Evolutionary conservation across 176 grass and related monocot genomes (phyloP), one percentile per base, ranked within the genome.

Genomic region (Bolboschoenus planiculmis): DNA sequence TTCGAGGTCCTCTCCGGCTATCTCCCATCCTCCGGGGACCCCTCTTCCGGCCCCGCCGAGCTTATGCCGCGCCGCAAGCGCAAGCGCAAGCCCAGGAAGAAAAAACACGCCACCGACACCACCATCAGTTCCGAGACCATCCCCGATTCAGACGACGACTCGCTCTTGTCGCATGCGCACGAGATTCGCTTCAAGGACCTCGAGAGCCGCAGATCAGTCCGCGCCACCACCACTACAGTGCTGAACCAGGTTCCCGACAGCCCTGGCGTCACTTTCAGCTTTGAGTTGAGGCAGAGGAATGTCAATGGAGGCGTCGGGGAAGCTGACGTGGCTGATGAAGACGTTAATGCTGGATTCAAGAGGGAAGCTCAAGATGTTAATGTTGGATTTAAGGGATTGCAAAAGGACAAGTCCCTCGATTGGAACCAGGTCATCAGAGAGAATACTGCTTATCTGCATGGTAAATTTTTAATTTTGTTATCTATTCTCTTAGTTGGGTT

Each of bases 211-310:
- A 64, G 80, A 66, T 63, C 83, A 8, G 82, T 91, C 79, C 87
- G 84, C 51, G 85, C 85, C 85, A 80, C 55, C 67, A 85, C 86
- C 37, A 63, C 80, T 7, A 82, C 57, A 46, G 76, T 81, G 50
- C 53, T 85, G 35, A 76, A 85, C 46, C 44, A 66, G 79, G 91
- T 86, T 27, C 36, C 37, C 2, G 89, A 93, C 72, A 84, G 86
- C 55, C 88, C 90, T 15, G 65, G 83, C 42, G 87, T 87, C 82
- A 91, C 79, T 54, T 90, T 95, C 46, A 80, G 91, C 24, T 87
- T 83, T 82, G 93, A 99, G 86, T 18, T 99, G 86, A 88, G 93
- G 76, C 91, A 99, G 85, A 91, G 96, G 88, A 93, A 83, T 86
- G 89, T 91, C 40, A 62, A 85, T 56, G 87, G 80, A 21, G 77